These are phyloP conservation scores for Quercus tomentella DNA, from an alignment of 331 rosid species.

Conservation along the genomic window DNA sequence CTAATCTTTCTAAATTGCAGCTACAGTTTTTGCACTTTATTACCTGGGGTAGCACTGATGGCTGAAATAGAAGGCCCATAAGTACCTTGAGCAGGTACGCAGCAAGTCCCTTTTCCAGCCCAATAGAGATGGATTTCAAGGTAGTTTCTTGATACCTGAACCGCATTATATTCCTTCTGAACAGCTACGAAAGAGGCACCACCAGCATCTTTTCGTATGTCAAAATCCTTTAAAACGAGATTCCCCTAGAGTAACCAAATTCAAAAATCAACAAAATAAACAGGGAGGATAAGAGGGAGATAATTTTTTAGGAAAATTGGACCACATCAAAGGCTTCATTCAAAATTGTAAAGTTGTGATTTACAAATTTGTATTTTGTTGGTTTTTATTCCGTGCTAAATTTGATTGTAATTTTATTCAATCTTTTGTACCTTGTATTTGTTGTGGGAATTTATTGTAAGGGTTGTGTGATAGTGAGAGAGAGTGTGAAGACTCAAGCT, in stretches of 20 bases:
- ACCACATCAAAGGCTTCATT: neutral
- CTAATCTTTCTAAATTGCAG: neutral
- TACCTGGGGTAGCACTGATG: slow-evolving; percentile 74
- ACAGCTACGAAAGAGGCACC: slow-evolving; percentile 37
- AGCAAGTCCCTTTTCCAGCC: slow-evolving; percentile 93
- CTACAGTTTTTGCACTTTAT: neutral
- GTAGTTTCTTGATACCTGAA: slow-evolving; percentile 52
- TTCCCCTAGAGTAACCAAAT: slow-evolving; percentile 38
- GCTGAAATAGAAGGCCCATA: slow-evolving; percentile 78
- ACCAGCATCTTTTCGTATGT: slow-evolving; percentile 59
- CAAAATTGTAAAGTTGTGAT: too few species aligned
- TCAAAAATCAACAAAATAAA: neutral
- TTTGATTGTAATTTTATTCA: too few species aligned
- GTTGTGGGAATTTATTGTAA: too few species aligned
- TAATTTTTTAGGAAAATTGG: neutral
- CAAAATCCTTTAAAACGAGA: slow-evolving; percentile 54
- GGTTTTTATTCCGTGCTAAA: too few species aligned
- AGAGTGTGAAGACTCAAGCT: too few species aligned
- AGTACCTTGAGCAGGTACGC: slow-evolving; percentile 60
- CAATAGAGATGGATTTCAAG: slow-evolving; percentile 79
- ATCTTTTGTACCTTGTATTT: too few species aligned
- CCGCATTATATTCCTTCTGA: slow-evolving; percentile 22
- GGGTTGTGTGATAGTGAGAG: too few species aligned
- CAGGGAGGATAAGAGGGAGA: neutral
- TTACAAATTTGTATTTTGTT: too few species aligned